These are phyloP conservation scores for Pseudogymnoascus pannorum DNA, from an alignment of 2,329 filamentous ascomycete species.

Conservation along the genomic window DNA sequence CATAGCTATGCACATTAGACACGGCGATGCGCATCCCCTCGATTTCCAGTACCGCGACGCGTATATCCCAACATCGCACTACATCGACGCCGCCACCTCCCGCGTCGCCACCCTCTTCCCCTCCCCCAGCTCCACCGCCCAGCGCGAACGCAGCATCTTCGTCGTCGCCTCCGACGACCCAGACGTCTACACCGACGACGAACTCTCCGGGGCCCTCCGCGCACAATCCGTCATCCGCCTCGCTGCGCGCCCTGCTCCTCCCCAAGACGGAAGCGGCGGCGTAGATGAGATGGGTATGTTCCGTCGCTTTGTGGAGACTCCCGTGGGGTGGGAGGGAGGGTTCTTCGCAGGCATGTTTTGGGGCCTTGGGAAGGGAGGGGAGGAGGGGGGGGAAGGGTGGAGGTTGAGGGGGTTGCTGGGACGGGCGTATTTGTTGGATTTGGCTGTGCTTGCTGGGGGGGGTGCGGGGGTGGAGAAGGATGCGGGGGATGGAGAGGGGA, in stretches of 20 bases:
- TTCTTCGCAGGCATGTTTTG: slow-evolving; percentile 80
- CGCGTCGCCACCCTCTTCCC: slow-evolving; percentile 46
- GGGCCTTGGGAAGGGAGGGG: slow-evolving; percentile 52
- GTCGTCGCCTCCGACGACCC: slow-evolving; percentile 78
- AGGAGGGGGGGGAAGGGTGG: slow-evolving; percentile 12
- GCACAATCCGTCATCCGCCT: slow-evolving; percentile 74
- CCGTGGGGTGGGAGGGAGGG: slow-evolving; percentile 80
- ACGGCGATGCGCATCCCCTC: slow-evolving; percentile 69
- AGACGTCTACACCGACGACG: slow-evolving; percentile 58
- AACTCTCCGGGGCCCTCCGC: slow-evolving; percentile 49
- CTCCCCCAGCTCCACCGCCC: slow-evolving; percentile 29
- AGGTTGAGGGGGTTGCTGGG: slow-evolving; percentile 64
- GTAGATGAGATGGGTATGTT: slow-evolving; percentile 39
- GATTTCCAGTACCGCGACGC: slow-evolving; percentile 70
- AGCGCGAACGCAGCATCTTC: slow-evolving; percentile 38
- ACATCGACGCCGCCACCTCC: slow-evolving; percentile 51
- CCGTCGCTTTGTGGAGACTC: slow-evolving; percentile 64
- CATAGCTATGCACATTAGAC: slow-evolving; percentile 71
- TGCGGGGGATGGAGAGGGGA: slow-evolving; percentile 59
- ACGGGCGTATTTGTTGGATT: slow-evolving; percentile 73
- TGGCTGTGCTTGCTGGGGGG: slow-evolving; percentile 63
- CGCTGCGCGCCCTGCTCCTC: slow-evolving; percentile 49
- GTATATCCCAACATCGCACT: slow-evolving; percentile 69
- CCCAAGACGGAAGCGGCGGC: too few species aligned
- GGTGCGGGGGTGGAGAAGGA: too few species aligned